Evolutionary conservation across 106 monocot species (phyloP).

Genomic region (Amphibolis antarctica): DNA sequence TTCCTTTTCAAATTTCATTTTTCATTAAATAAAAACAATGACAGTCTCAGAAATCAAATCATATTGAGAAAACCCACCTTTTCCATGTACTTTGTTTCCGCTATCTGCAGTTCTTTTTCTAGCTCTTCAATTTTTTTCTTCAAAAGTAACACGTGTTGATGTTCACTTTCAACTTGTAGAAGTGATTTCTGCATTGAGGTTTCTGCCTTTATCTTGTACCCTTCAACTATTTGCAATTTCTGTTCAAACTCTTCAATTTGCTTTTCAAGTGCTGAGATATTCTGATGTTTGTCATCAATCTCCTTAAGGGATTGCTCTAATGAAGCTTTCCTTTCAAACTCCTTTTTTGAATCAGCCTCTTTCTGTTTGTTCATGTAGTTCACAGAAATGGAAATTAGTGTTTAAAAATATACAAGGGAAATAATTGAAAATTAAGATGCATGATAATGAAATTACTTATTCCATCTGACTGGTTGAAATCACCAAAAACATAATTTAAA

Average conservation of each 20-base stretch:
- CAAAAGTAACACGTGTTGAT: constrained; percentile 21
- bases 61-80: constrained; percentile 25
- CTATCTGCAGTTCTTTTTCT: constrained; percentile 30
- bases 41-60: not conserved
- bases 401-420: not conserved
- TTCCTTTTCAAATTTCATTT: too few relatives aligned
- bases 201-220: constrained; percentile 21
- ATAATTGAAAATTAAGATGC: not conserved
- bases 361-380: constrained; percentile 21
- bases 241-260: constrained; percentile 42
- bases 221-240: constrained; percentile 32
- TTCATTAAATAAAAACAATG: too few relatives aligned
- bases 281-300: constrained; percentile 28
- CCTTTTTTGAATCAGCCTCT: constrained; percentile 28
- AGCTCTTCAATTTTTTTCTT: constrained; percentile 47
- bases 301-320: constrained; percentile 18
- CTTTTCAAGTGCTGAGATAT: constrained; percentile 20
- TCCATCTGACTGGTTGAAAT: too few relatives aligned
- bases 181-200: constrained; percentile 14
- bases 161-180: constrained; percentile 27
- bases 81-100: constrained; percentile 20
- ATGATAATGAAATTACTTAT: too few relatives aligned
- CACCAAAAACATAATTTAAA: too few relatives aligned
- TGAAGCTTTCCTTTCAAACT: constrained; percentile 28
- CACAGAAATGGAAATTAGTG: not conserved